Conservation (phyloP, 1,284 basidiomycete species). For the Uromyces viciae-fabae region DNA sequence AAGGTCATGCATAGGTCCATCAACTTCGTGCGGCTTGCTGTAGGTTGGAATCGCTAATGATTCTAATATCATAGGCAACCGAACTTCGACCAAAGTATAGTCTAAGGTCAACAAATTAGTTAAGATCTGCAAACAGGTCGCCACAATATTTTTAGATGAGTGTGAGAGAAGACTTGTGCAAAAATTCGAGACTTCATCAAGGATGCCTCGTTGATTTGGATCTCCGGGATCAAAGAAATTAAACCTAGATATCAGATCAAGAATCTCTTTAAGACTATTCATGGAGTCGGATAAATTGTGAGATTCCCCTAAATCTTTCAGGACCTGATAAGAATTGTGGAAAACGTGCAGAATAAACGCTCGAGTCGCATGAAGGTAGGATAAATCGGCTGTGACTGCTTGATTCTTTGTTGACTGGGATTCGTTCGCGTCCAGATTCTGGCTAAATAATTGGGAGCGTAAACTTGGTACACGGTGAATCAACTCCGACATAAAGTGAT, state of each 20-base stretch:
- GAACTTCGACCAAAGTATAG: conserved; percentile 23
- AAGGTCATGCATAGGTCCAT: not conserved
- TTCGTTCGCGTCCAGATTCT: not conserved
- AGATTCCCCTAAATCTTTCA: conserved; percentile 6
- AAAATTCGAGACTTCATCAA: conserved; percentile 20
- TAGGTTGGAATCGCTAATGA: not conserved
- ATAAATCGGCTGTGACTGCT: not conserved
- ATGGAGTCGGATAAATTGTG: not conserved
- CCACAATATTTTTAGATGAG: not conserved
- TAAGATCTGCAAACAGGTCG: conserved; percentile 6
- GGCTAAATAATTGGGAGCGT: conserved; percentile 17
- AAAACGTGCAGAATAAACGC: conserved; percentile 21
- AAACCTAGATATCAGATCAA: not conserved
- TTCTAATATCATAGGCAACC: conserved; percentile 8
- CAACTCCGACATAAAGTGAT: not conserved
- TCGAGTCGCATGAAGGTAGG: conserved; percentile 21
- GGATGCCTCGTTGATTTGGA: conserved; percentile 9
- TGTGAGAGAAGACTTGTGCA: conserved; percentile 1
- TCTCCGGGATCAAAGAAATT: conserved; percentile 20
- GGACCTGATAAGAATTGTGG: not conserved
- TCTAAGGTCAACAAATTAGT: conserved; percentile 10
- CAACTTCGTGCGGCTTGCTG: not conserved
- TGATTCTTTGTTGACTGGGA: not conserved
- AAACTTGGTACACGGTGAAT: not conserved
- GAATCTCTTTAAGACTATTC: not conserved